Conservation (phyloP, 495 filamentous ascomycete genomes). For the Penicillium simplicissimum region DNA sequence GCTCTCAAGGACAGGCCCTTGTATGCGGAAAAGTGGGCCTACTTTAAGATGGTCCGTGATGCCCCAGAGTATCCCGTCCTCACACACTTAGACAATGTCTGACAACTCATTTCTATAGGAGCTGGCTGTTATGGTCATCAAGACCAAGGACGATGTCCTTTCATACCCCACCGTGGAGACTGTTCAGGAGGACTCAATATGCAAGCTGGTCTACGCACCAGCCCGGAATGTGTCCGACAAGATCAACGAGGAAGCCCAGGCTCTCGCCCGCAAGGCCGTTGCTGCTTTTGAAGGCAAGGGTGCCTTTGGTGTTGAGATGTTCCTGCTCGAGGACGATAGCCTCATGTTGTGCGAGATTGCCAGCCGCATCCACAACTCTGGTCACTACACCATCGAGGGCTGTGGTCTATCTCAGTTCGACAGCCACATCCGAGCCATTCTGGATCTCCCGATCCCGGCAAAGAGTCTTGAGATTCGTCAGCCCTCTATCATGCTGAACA, state of each 20-base stretch:
- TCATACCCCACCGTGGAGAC: constrained; percentile 93
- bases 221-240: constrained; percentile 67
- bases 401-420: constrained; percentile 89
- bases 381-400: constrained; percentile 96
- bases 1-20: constrained; percentile 69
- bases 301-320: constrained; percentile 97
- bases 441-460: constrained; percentile 70
- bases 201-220: constrained; percentile 89
- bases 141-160: constrained; percentile 75
- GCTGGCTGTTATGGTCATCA: constrained; percentile 91
- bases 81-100: background rate
- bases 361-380: constrained; percentile 94
- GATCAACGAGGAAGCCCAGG: constrained; percentile 65
- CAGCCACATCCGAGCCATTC: constrained; percentile 82
- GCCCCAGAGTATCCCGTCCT: background rate
- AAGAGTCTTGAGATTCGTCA: constrained; percentile 60
- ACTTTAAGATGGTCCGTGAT: constrained; percentile 64
- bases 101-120: constrained; percentile 47
- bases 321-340: constrained; percentile 73
- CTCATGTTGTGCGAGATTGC: constrained; percentile 91
- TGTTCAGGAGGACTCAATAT: constrained; percentile 91
- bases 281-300: constrained; percentile 82
- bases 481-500: constrained; percentile 92
- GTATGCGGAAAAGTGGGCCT: constrained; percentile 90
- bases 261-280: constrained; percentile 77